Base-by-base conservation (phyloP, 768 basidiomycete species). In the Kondoa subrosea region DNA sequence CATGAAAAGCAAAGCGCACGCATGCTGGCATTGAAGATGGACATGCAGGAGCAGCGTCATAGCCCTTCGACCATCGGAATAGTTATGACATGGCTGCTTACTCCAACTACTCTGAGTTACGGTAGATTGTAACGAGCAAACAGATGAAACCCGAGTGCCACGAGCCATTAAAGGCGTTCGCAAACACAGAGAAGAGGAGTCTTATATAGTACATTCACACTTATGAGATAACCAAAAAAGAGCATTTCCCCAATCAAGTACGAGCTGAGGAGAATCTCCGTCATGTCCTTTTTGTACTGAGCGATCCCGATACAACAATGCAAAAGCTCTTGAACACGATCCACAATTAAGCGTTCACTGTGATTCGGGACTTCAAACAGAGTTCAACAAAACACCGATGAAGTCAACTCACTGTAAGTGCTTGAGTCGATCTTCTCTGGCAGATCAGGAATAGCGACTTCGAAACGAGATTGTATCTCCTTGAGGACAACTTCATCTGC, bases 391-490 rank as follows among this genome's bases (percentile, higher is more conserved):
- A 21, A 66, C 27, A 32, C 60, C 40, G 65, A 31, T 63, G 58
- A 8, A 21, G 33, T 34, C 30, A 69, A n/a, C 68, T 56, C 74
- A 92, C 90, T 97, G 82, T 97, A 97, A 72, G 86, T 91, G 40
- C 91, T 87, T 57, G 91, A 87, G 75, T 95, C 91, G 72, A 96
- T 89, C 74, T 87, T 86, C 64, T 91, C 89, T 25, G 93, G 93
- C 66, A 99, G 80, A 75, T 93, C 91, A 2, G 92, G 86, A 56
- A 99, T 91, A 33, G 90, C 91, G 32, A 99, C 93, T 76, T 96
- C 93, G 80, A 99, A 99, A 72, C 95, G 80, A 56, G 89, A 85
- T 78, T 99, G 95, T 73, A 99, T 97, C 30, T 87, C 83, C 56
- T 85, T 82, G 85, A 99, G 88, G 69, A 99, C 92, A 78, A 89